These are phyloP conservation scores for Golubevia sp. DNA, from an alignment of 1,284 basidiomycete species.

Conservation along the genomic window DNA sequence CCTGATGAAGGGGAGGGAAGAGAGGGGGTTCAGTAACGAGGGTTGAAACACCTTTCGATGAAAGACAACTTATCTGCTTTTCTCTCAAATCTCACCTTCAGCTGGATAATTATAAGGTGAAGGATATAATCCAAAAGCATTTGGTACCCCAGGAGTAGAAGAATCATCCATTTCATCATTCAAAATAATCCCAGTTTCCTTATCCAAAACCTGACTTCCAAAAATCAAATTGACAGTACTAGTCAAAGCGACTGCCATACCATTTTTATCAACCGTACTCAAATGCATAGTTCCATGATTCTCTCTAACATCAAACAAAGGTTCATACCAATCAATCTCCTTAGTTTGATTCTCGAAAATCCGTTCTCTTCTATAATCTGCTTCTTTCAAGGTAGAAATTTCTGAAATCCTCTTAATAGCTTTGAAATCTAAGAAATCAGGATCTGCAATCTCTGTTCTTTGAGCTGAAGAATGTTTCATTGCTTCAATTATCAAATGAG, in stretches of 20 bases:
- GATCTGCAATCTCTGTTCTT: slow-evolving; percentile 81
- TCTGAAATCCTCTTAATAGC: slow-evolving; percentile 66
- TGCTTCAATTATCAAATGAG: slow-evolving; percentile 75
- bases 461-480: slow-evolving; percentile 72
- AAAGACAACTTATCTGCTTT: background rate
- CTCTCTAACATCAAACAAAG: slow-evolving; percentile 74
- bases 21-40: background rate
- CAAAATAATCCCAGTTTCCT: slow-evolving; percentile 81
- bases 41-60: background rate
- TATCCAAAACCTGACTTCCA: slow-evolving; percentile 82
- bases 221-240: slow-evolving; percentile 85
- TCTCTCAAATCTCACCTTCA: too few species aligned
- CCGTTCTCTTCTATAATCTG: slow-evolving; percentile 62
- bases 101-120: slow-evolving; percentile 66
- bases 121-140: slow-evolving; percentile 80
- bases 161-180: slow-evolving; percentile 96
- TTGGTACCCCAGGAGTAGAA: slow-evolving; percentile 76
- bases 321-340: slow-evolving; percentile 78
- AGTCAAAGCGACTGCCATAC: slow-evolving; percentile 83
- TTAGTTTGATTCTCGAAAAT: slow-evolving; percentile 71
- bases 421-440: slow-evolving; percentile 69
- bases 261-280: slow-evolving; percentile 77
- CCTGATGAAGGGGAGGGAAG: slow-evolving; percentile 60
- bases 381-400: slow-evolving; percentile 76
- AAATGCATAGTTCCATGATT: slow-evolving; percentile 91